These are phyloP conservation scores for Ormosia emarginata DNA, from an alignment of 306 rosid species.

Conservation along the genomic window DNA sequence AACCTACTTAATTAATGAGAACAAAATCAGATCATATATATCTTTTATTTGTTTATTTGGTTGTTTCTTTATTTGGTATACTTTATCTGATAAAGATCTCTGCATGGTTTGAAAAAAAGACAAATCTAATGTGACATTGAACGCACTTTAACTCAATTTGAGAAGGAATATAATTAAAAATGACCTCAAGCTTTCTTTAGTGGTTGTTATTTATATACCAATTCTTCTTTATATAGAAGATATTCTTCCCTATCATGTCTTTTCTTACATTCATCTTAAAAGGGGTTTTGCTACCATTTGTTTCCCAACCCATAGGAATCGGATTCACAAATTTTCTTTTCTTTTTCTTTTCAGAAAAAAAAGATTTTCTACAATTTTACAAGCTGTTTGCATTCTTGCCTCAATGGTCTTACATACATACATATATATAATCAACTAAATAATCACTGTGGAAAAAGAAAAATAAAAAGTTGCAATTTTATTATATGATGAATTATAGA, in stretches of 20 bases:
- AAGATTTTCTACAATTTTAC: not conserved
- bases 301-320: slow-evolving; percentile 12
- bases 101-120: not conserved
- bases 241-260: slow-evolving; percentile 20
- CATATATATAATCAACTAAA: too few relatives aligned
- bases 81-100: not conserved
- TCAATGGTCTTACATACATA: too few relatives aligned
- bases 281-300: not conserved
- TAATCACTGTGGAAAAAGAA: too few relatives aligned
- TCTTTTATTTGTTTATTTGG: not conserved
- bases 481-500: too few relatives aligned
- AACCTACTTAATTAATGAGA: not conserved
- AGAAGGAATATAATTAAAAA: not conserved
- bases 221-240: not conserved
- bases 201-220: slow-evolving; percentile 11
- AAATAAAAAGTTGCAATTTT: too few relatives aligned
- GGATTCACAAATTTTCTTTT: not conserved
- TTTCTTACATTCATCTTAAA: not conserved
- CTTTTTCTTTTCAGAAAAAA: not conserved
- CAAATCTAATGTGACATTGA: not conserved
- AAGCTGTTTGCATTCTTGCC: not conserved
- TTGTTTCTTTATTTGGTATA: not conserved
- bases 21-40: not conserved
- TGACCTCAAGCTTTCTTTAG: not conserved
- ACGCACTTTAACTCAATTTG: not conserved